phyloP scores from a whole-genome alignment of 805 yeast species.

The Nakazawaea wyomingensis region DNA sequence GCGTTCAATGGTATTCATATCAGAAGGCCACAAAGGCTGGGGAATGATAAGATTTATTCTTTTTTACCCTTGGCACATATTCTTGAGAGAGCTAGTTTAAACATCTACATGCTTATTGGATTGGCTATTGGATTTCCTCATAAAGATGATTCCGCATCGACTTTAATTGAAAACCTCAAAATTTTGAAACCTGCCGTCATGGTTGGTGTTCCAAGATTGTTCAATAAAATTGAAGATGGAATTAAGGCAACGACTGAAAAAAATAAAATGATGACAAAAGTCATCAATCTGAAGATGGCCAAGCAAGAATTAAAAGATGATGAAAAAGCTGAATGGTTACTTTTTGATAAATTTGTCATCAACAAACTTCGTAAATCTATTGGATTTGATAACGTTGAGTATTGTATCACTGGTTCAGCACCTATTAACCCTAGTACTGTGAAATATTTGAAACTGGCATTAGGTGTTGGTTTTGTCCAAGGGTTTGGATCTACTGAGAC shows the following conservation, averaged over 20 bases:
- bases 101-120: conserved; percentile 9
- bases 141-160: conserved; percentile 40
- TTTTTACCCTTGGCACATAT: conserved; percentile 17
- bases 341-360: conserved; percentile 32
- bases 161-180: conserved; percentile 54
- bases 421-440: conserved; percentile 63
- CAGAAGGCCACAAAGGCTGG: not conserved
- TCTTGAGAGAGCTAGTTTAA: conserved; percentile 16
- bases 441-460: conserved; percentile 54
- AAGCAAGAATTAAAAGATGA: conserved; percentile 13
- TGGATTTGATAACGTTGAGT: conserved; percentile 41
- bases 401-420: conserved; percentile 56
- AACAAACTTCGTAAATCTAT: conserved; percentile 36
- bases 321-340: conserved; percentile 13
- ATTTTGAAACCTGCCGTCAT: conserved; percentile 47
- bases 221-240: conserved; percentile 57
- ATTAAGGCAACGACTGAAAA: conserved; percentile 41
- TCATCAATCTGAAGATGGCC: conserved; percentile 12
- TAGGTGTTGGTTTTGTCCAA: conserved; percentile 50
- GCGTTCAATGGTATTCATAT: conserved; percentile 17
- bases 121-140: conserved; percentile 45
- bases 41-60: conserved; percentile 4
- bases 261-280: conserved; percentile 10
- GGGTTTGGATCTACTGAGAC: conserved; percentile 79
- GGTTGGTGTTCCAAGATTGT: conserved; percentile 60